A percentile compares a stretch with the other conserved stretches of the same genome.
phyloP scores from a whole-genome alignment of 2,329 filamentous ascomycete genomes.

The Stromatinia cepivora region DNA sequence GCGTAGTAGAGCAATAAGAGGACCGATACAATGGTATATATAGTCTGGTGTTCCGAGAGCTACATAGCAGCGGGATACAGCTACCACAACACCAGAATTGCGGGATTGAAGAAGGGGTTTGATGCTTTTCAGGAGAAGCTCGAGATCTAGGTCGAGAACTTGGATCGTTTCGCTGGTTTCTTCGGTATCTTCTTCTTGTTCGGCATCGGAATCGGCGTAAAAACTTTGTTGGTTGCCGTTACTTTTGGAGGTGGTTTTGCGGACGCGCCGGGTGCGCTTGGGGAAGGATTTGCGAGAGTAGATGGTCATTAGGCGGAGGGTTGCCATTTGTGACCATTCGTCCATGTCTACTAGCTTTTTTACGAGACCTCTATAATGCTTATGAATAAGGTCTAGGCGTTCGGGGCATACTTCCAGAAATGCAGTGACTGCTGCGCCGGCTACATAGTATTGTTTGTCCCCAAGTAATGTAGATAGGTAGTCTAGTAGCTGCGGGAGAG shows the following conservation, averaged over 20 bases:
- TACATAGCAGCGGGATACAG: slow-evolving; percentile 80
- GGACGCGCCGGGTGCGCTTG: slow-evolving; percentile 58
- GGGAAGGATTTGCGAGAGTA: slow-evolving; percentile 92
- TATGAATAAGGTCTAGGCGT: slow-evolving; percentile 83
- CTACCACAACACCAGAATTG: slow-evolving; percentile 88
- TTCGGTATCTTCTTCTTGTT: slow-evolving; percentile 43
- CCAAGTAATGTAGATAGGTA: slow-evolving; percentile 76
- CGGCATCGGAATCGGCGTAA: slow-evolving; percentile 66
- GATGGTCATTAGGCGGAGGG: slow-evolving; percentile 74
- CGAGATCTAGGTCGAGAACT: slow-evolving; percentile 77
- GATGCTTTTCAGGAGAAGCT: slow-evolving; percentile 76
- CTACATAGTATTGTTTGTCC: slow-evolving; percentile 96
- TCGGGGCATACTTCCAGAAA: slow-evolving; percentile 90
- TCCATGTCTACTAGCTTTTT: slow-evolving; percentile 98
- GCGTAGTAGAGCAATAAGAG: slow-evolving; percentile 80
- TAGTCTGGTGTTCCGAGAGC: slow-evolving; percentile 81
- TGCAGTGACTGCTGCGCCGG: slow-evolving; percentile 84
- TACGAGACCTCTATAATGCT: slow-evolving; percentile 80
- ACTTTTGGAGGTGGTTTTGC: slow-evolving; percentile 41
- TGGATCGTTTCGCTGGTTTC: slow-evolving; percentile 52
- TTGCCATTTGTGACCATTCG: slow-evolving; percentile 92
- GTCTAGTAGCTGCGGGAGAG: slow-evolving; percentile 80
- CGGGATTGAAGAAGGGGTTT: slow-evolving; percentile 86
- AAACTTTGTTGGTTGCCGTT: slow-evolving; percentile 64
- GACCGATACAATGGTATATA: slow-evolving; percentile 73